Conservation (phyloP, 2,329 filamentous ascomycete genomes). For the Teratosphaeria destructans region DNA sequence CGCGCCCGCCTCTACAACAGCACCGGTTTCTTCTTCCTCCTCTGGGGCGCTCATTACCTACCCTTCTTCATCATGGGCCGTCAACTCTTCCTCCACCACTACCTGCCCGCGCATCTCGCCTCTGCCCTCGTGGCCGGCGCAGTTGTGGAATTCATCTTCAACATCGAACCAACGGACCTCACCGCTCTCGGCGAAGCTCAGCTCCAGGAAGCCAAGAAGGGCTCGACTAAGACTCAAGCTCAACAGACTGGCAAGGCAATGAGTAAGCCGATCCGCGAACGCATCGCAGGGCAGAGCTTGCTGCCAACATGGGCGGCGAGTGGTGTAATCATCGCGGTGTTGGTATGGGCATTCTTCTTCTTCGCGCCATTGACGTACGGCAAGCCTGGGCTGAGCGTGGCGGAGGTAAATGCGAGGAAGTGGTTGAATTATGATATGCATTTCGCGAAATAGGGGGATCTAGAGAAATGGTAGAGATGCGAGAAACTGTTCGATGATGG, state of each 20-base stretch:
- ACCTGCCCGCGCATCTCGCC: slow-evolving; percentile 86
- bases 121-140: slow-evolving; percentile 84
- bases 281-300: slow-evolving; percentile 69
- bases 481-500: not conserved
- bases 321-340: slow-evolving; percentile 55
- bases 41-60: slow-evolving; percentile 94
- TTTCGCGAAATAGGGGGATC: slow-evolving; percentile 71
- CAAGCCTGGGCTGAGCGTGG: slow-evolving; percentile 73
- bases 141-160: slow-evolving; percentile 92
- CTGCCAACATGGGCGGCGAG: slow-evolving; percentile 69
- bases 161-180: slow-evolving; percentile 60
- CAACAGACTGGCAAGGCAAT: slow-evolving; percentile 27
- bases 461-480: not conserved
- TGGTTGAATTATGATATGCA: slow-evolving; percentile 97
- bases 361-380: slow-evolving; percentile 95
- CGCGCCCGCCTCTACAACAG: slow-evolving; percentile 95
- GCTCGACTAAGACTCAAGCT: slow-evolving; percentile 24
- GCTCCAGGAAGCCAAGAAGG: slow-evolving; percentile 24
- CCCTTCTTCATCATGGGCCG: slow-evolving; percentile 98
- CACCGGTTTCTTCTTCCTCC: slow-evolving; percentile 97
- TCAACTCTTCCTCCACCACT: slow-evolving; percentile 96
- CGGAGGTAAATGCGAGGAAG: slow-evolving; percentile 72
- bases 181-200: slow-evolving; percentile 40
- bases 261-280: slow-evolving; percentile 69
- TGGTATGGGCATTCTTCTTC: slow-evolving; percentile 75